Conservation (phyloP, 306 rosid genomes). For the Leucaena leucocephala region DNA sequence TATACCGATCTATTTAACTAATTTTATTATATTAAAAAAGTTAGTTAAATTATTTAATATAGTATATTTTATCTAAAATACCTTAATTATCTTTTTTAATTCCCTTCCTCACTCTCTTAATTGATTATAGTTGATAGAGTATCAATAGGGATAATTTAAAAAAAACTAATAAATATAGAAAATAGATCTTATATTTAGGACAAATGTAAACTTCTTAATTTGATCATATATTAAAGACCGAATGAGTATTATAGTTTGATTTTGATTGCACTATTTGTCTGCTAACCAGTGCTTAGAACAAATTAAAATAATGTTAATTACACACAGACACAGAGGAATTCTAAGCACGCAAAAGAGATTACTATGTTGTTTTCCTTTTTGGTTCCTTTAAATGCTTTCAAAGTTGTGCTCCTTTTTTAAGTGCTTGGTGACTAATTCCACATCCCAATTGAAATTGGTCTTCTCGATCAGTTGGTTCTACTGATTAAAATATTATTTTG, state of each 20-base stretch:
- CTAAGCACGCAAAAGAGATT: background rate
- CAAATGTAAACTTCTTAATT: too few species aligned
- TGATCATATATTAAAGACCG: too few species aligned
- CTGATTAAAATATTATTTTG: background rate
- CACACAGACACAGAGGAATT: background rate
- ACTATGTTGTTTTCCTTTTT: background rate
- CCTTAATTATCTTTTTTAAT: too few species aligned
- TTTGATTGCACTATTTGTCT: conserved; percentile 21
- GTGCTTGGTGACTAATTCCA: conserved; percentile 1
- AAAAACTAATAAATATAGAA: too few species aligned
- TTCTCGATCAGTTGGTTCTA: background rate
- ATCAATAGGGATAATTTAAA: too few species aligned
- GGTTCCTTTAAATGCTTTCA: background rate
- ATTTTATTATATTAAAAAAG: too few species aligned
- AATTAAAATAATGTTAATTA: background rate
- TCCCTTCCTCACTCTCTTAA: too few species aligned
- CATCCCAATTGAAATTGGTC: background rate
- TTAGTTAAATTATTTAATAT: too few species aligned
- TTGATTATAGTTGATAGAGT: too few species aligned
- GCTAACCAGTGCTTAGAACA: background rate
- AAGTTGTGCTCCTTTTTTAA: background rate
- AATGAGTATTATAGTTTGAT: background rate
- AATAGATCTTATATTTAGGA: too few species aligned
- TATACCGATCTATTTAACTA: too few species aligned
- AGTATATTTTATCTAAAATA: too few species aligned